These are phyloP conservation scores for Colletotrichum sp. DNA, from an alignment of 2,329 filamentous ascomycete genomes.

Conservation along the genomic window DNA sequence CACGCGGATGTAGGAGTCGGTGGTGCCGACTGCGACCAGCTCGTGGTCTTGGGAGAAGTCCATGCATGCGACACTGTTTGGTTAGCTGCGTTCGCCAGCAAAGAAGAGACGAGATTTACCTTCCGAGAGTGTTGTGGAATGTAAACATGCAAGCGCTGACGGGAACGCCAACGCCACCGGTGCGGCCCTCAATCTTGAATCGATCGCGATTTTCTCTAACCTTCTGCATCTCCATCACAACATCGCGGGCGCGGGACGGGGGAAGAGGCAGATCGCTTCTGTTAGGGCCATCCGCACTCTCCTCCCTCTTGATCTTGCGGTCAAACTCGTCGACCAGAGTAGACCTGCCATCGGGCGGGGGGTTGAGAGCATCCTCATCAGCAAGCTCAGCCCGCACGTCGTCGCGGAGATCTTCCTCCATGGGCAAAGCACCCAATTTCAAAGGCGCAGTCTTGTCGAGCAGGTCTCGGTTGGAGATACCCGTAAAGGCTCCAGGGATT, in stretches of 20 bases:
- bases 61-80: constrained; percentile 79
- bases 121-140: constrained; percentile 94
- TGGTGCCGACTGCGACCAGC: constrained; percentile 86
- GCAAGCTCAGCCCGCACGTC: constrained; percentile 88
- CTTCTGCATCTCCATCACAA: constrained; percentile 92
- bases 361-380: constrained; percentile 81
- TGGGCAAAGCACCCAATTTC: constrained; percentile 80
- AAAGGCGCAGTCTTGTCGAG: constrained; percentile 64
- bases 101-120: constrained; percentile 55
- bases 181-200: constrained; percentile 85
- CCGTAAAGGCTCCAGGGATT: constrained; percentile 67
- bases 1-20: constrained; percentile 93
- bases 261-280: constrained; percentile 85
- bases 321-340: constrained; percentile 89
- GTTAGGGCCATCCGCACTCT: constrained; percentile 81
- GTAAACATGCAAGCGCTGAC: constrained; percentile 97
- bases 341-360: constrained; percentile 72
- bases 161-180: constrained; percentile 81
- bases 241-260: constrained; percentile 85
- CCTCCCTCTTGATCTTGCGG: constrained; percentile 85
- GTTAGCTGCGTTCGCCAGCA: constrained; percentile 20
- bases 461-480: constrained; percentile 65
- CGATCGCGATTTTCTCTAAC: constrained; percentile 92
- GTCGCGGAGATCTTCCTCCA: constrained; percentile 81
- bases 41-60: constrained; percentile 93